These are phyloP conservation scores for Infundibulicybe gibba DNA, from an alignment of 768 basidiomycete species.

Conservation along the genomic window DNA sequence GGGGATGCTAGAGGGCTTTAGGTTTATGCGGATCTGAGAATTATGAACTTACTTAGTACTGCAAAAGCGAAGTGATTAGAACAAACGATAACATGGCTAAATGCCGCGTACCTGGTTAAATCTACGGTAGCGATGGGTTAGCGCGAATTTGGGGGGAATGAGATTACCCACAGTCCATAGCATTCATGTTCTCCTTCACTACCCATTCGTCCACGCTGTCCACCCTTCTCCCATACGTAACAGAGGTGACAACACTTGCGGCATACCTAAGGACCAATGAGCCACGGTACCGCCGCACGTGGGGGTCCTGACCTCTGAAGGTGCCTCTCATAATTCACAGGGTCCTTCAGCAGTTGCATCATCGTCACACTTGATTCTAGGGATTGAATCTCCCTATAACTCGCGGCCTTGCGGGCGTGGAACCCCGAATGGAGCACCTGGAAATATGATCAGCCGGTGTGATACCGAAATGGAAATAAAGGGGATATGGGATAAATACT, in stretches of 20 bases:
- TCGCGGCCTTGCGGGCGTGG: conserved; percentile 36
- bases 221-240: conserved; percentile 40
- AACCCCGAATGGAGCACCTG: conserved; percentile 43
- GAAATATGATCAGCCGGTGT: no score
- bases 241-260: conserved; percentile 40
- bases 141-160: neutral
- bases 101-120: conserved; percentile 15
- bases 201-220: conserved; percentile 43
- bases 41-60: conserved; percentile 27
- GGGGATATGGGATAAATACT: conserved; percentile 14
- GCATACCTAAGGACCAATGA: conserved; percentile 26
- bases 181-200: conserved; percentile 40
- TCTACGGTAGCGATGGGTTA: conserved; percentile 1
- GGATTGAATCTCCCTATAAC: conserved; percentile 42
- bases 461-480: no score
- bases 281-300: no score
- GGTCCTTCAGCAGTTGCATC: conserved; percentile 34
- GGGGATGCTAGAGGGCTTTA: conserved; percentile 29
- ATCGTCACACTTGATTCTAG: conserved; percentile 42
- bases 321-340: conserved; percentile 34
- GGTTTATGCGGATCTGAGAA: neutral
- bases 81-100: no score
- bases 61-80: neutral
- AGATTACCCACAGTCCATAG: conserved; percentile 34
- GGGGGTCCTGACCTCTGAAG: conserved; percentile 26